phyloP scores from a whole-genome alignment of 139 green algal species.

The Chlamydomonas asymmetrica region DNA sequence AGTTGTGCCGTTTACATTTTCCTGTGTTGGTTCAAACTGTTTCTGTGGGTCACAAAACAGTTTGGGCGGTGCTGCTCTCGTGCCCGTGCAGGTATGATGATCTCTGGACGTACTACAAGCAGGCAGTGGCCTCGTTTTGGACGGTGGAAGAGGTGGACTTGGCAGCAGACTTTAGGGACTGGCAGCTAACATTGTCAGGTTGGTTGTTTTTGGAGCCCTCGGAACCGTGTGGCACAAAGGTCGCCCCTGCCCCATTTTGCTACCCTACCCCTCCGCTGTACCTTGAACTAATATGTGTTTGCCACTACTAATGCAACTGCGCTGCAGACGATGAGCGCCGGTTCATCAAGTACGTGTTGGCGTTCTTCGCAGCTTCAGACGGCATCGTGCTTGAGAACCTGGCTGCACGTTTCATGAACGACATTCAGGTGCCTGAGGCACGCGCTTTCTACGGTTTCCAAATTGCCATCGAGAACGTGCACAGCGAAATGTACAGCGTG shows the following conservation, averaged over 20 bases:
- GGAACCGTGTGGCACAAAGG: too few relatives aligned
- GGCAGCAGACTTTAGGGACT: constrained; percentile 86
- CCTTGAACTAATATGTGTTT: too few relatives aligned
- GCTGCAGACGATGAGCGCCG: constrained; percentile 70
- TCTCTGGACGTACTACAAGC: constrained; percentile 98
- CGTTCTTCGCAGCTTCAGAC: constrained; percentile 97
- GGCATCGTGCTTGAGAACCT: constrained; percentile 99
- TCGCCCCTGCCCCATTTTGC: too few relatives aligned
- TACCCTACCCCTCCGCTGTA: too few relatives aligned
- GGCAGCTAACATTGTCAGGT: too few relatives aligned
- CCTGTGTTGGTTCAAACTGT: too few relatives aligned
- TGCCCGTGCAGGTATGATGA: constrained; percentile 16
- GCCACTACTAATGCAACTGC: too few relatives aligned
- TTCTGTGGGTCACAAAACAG: too few relatives aligned
- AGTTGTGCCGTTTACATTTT: background rate
- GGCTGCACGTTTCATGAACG: constrained; percentile 90
- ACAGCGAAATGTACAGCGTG: constrained; percentile 99
- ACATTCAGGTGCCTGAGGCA: constrained; percentile 86
- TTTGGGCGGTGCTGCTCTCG: too few relatives aligned
- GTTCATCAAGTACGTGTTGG: constrained; percentile 97
- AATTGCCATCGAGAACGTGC: constrained; percentile 99
- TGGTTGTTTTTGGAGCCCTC: too few relatives aligned
- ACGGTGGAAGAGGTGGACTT: constrained; percentile 98
- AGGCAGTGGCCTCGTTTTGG: constrained; percentile 95
- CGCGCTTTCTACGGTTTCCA: constrained; percentile 99